A percentile compares a stretch with the other conserved stretches of the same genome.
Conservation (phyloP, 805 yeast species). For the Candida oleophila region DNA sequence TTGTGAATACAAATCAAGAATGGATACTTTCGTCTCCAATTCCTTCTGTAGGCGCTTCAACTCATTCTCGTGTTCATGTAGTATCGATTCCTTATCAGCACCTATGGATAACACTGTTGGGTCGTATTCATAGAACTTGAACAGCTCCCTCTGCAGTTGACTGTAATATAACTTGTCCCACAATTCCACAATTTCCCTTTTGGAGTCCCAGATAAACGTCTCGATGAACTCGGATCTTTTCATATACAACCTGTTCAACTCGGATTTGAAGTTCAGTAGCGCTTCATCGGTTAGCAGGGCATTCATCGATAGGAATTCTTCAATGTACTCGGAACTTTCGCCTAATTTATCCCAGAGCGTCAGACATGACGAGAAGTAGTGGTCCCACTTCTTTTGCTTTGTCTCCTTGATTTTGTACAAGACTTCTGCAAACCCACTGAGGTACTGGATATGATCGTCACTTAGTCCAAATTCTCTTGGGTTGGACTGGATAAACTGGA, state of each 20-base stretch:
- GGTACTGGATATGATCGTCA: constrained; percentile 31
- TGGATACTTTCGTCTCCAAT: constrained; percentile 49
- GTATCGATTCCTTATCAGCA: constrained; percentile 53
- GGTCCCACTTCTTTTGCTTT: constrained; percentile 36
- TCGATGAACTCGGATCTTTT: constrained; percentile 66
- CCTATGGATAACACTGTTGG: constrained; percentile 24
- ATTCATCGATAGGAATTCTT: constrained; percentile 45
- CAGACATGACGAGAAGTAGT: constrained; percentile 40
- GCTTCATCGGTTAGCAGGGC: constrained; percentile 46
- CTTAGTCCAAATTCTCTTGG: constrained; percentile 41
- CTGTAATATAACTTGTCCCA: constrained; percentile 67
- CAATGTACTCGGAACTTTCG: constrained; percentile 42
- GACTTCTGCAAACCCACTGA: constrained; percentile 28
- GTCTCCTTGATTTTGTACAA: constrained; percentile 31
- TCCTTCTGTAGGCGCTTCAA: constrained; percentile 50
- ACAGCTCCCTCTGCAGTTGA: constrained; percentile 46
- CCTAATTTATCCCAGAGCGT: constrained; percentile 58
- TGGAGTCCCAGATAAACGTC: constrained; percentile 61
- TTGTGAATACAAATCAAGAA: constrained; percentile 55
- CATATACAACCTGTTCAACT: constrained; percentile 54
- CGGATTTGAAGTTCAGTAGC: constrained; percentile 51
- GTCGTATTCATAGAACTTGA: constrained; percentile 39
- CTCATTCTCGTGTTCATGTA: constrained; percentile 66
- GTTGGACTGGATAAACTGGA: constrained; percentile 31
- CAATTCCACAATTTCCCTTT: constrained; percentile 54